phyloP scores from a whole-genome alignment of 176 grass and related monocot genomes.

The Secale cereale region DNA sequence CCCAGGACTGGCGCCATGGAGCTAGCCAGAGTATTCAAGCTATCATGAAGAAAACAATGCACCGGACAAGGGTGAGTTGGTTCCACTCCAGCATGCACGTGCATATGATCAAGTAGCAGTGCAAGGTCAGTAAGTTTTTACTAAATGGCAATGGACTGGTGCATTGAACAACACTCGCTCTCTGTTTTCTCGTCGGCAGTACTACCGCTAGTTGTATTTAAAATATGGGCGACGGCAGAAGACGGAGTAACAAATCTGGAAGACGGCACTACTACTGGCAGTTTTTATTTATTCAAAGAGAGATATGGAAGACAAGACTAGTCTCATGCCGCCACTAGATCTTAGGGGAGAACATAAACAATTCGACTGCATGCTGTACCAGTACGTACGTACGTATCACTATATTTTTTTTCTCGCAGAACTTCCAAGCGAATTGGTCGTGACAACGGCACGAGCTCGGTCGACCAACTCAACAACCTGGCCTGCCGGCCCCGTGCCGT shows the following conservation, averaged over 20 bases:
- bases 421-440: neutral
- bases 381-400: too few species aligned
- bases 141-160: neutral
- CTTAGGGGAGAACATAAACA: neutral
- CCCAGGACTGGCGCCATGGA: too few species aligned
- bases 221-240: neutral
- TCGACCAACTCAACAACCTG: too few species aligned
- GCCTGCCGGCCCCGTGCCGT: too few species aligned
- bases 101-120: neutral
- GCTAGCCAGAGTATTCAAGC: neutral
- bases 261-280: neutral
- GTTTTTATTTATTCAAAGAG: neutral
- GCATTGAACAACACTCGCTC: neutral
- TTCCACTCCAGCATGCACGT: neutral
- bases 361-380: neutral
- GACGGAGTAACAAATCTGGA: neutral
- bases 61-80: constrained; percentile 23
- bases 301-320: neutral
- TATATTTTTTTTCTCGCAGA: too few species aligned
- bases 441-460: neutral
- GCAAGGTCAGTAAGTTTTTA: neutral
- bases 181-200: neutral
- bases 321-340: neutral
- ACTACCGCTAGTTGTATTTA: too few species aligned
- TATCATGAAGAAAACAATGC: neutral